Conservation (phyloP, 345 rosid genomes). For the Gossypium arboreum region DNA sequence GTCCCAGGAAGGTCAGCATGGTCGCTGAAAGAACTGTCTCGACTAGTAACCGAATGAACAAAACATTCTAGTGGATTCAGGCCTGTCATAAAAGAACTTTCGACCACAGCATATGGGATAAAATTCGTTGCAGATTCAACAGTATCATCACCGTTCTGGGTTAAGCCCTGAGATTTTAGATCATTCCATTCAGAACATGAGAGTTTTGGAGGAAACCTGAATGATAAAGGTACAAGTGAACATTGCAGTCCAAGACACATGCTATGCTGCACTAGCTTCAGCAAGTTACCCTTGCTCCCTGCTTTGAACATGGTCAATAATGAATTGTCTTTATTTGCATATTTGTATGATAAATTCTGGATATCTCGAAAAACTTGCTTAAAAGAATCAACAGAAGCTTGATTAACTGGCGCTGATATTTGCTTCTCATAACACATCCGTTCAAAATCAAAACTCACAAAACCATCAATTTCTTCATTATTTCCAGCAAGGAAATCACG, state of each 20-base stretch:
- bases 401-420: constrained; percentile 66
- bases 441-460: constrained; percentile 33
- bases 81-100: constrained; percentile 65
- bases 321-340: constrained; percentile 56
- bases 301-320: constrained; percentile 76
- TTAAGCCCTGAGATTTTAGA: constrained; percentile 24
- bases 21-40: constrained; percentile 80
- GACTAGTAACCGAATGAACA: constrained; percentile 73
- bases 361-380: constrained; percentile 68
- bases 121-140: constrained; percentile 42
- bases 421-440: constrained; percentile 58
- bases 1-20: constrained; percentile 95
- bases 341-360: constrained; percentile 56
- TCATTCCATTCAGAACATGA: constrained; percentile 65
- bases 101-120: constrained; percentile 65
- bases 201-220: constrained; percentile 66
- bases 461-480: constrained; percentile 33
- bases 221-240: constrained; percentile 72
- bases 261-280: constrained; percentile 79
- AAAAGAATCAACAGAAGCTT: constrained; percentile 69
- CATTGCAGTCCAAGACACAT: constrained; percentile 82
- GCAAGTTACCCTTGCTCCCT: constrained; percentile 87
- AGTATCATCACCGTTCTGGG: constrained; percentile 22
- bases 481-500: constrained; percentile 51
- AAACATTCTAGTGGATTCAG: constrained; percentile 78